Conservation (phyloP, 2,329 filamentous ascomycete species). For the Ceratocystiopsis sp. region DNA sequence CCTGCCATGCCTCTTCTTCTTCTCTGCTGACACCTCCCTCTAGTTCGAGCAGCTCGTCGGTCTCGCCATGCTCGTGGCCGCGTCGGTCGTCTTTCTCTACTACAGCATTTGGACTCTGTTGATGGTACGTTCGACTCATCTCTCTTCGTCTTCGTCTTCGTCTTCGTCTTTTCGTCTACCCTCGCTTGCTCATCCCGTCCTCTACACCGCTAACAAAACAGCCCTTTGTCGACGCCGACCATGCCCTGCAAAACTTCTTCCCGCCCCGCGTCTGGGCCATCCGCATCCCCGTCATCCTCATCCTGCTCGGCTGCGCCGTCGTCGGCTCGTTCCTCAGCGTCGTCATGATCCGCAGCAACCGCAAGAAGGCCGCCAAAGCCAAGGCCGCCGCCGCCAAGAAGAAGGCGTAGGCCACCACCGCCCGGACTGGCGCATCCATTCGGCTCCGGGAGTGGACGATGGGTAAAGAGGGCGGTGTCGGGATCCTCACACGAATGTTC, state of each 20-base stretch:
- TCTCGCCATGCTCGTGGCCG: slow-evolving; percentile 51
- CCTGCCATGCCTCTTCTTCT: no score
- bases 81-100: slow-evolving; percentile 54
- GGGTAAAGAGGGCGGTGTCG: no score
- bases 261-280: slow-evolving; percentile 97
- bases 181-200: background rate
- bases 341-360: slow-evolving; percentile 98
- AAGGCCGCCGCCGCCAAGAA: slow-evolving; percentile 60
- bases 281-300: slow-evolving; percentile 91
- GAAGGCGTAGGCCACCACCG: slow-evolving; percentile 44
- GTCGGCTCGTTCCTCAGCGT: slow-evolving; percentile 91
- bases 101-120: slow-evolving; percentile 96
- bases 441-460: no score
- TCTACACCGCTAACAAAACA: slow-evolving; percentile 20
- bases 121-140: slow-evolving; percentile 47
- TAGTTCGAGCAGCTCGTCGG: slow-evolving; percentile 78
- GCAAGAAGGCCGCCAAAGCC: slow-evolving; percentile 91
- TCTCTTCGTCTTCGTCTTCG: background rate
- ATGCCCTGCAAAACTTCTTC: slow-evolving; percentile 88
- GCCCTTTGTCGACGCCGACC: slow-evolving; percentile 94
- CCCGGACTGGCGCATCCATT: no score
- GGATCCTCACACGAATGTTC: no score
- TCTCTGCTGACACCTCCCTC: slow-evolving; percentile 1
- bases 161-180: slow-evolving; percentile 1
- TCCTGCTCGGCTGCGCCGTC: slow-evolving; percentile 79